A percentile compares a stretch with the other conserved stretches of the same genome.
These are phyloP conservation scores for Saccharomycopsis lassenensis DNA, from an alignment of 805 yeast species.

Conservation along the genomic window DNA sequence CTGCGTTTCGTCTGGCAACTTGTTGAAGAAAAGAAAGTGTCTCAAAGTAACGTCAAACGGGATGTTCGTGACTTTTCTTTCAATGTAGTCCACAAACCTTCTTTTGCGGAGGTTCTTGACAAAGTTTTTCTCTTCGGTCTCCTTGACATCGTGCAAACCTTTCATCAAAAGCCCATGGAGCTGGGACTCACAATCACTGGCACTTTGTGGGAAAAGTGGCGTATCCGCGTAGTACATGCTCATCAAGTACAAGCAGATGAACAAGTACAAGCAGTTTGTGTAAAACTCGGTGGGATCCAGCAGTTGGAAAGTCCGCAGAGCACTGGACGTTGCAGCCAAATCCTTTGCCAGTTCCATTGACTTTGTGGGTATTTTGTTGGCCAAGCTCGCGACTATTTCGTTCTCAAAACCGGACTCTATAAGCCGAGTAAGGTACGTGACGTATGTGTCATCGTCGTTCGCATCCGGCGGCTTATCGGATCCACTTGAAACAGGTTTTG, in stretches of 20 bases:
- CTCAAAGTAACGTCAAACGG: slow-evolving; percentile 61
- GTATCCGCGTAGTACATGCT: slow-evolving; percentile 11
- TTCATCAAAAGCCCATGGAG: neutral
- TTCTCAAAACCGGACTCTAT: slow-evolving; percentile 14
- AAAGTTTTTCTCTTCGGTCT: neutral
- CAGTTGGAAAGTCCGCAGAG: neutral
- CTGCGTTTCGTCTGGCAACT: slow-evolving; percentile 62
- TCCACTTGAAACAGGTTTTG: too few species aligned
- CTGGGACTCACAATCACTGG: neutral
- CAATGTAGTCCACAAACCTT: slow-evolving; percentile 3
- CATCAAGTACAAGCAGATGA: slow-evolving; percentile 13
- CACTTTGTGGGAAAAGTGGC: slow-evolving; percentile 1
- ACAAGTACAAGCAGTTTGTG: slow-evolving; percentile 12
- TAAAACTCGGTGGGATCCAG: slow-evolving; percentile 9
- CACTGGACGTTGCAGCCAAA: slow-evolving; percentile 1
- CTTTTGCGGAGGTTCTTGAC: neutral
- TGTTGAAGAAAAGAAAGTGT: slow-evolving; percentile 43
- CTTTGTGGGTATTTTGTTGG: slow-evolving; percentile 9
- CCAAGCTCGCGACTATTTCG: slow-evolving; percentile 13
- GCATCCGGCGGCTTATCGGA: slow-evolving; percentile 8
- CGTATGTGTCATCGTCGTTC: slow-evolving; percentile 6
- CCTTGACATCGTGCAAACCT: neutral
- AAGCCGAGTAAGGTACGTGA: slow-evolving; percentile 6
- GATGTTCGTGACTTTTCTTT: slow-evolving; percentile 5
- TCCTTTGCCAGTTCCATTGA: neutral